Evolutionary conservation across 352 stramenopile genomes (phyloP).

Genomic region (Pythium coloratum): DNA sequence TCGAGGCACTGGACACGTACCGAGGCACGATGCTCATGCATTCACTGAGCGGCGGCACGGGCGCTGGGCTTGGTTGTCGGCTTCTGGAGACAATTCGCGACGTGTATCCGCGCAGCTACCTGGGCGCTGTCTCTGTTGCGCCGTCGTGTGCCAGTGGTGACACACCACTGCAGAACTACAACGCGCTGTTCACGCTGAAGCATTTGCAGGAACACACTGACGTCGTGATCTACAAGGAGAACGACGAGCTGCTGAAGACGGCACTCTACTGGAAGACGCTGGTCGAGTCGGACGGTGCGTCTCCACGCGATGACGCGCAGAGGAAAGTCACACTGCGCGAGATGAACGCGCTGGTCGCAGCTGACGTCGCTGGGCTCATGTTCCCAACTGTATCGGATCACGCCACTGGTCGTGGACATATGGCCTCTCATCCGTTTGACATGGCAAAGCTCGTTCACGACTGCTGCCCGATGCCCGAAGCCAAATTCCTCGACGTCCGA

Average conservation of each 20-base stretch:
- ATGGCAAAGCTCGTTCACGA: conserved; percentile 59
- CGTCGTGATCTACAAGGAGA: conserved; percentile 84
- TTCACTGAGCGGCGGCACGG: conserved; percentile 81
- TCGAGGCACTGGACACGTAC: conserved; percentile 69
- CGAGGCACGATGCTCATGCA: conserved; percentile 78
- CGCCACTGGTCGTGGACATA: neutral
- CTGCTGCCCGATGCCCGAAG: conserved; percentile 51
- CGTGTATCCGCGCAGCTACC: conserved; percentile 67
- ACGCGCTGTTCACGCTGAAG: conserved; percentile 68
- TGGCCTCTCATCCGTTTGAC: conserved; percentile 39
- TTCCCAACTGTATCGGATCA: conserved; percentile 36
- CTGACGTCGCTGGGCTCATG: conserved; percentile 60
- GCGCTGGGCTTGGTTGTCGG: conserved; percentile 76
- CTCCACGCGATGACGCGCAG: conserved; percentile 9
- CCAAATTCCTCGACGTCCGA: conserved; percentile 72
- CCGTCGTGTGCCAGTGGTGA: conserved; percentile 63
- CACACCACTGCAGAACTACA: conserved; percentile 88
- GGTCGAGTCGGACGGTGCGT: neutral
- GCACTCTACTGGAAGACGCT: conserved; percentile 58
- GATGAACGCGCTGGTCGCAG: conserved; percentile 55
- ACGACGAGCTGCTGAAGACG: conserved; percentile 73
- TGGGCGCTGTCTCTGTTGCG: conserved; percentile 67
- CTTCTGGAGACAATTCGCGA: conserved; percentile 83
- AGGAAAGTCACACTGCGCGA: conserved; percentile 50
- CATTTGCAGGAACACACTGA: conserved; percentile 74